Evolutionary conservation across 1,284 basidiomycete species (phyloP).

Genomic region (Melampsora larici-populina): DNA sequence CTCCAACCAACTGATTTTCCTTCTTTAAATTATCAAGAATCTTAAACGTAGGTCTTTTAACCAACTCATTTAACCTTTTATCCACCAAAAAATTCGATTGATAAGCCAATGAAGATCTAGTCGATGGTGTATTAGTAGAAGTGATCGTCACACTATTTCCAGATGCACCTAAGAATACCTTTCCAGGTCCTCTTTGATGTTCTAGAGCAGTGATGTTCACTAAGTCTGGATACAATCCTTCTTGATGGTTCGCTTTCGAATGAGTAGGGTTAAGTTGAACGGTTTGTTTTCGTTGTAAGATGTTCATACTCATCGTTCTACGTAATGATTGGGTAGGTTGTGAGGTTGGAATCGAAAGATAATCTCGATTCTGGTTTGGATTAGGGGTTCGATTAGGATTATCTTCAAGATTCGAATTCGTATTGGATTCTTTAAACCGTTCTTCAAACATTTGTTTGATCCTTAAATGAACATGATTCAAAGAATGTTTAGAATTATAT

Average conservation of each 20-base stretch:
- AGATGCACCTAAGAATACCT: conserved; percentile 76
- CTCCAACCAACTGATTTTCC: background rate
- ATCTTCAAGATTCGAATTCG: conserved; percentile 1
- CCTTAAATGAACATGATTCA: conserved; percentile 10
- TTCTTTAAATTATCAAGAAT: conserved; percentile 12
- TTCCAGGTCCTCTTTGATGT: conserved; percentile 52
- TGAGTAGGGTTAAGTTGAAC: no score
- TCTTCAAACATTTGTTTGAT: conserved; percentile 34
- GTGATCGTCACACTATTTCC: conserved; percentile 92
- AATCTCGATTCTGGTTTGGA: no score
- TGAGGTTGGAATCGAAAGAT: background rate
- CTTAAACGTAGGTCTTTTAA: conserved; percentile 43
- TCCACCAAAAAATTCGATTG: conserved; percentile 44
- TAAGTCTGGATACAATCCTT: no score
- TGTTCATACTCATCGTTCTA: conserved; percentile 36
- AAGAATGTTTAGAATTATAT: conserved; percentile 22
- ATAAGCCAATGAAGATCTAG: conserved; percentile 46
- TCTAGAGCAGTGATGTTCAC: conserved; percentile 51
- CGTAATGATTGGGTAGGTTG: conserved; percentile 18
- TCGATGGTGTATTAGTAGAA: conserved; percentile 75
- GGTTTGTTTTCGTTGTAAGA: conserved; percentile 35
- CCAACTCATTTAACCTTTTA: conserved; percentile 49
- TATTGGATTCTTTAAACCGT: background rate
- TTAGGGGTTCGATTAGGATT: no score
- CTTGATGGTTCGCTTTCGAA: no score